Conservation (phyloP, 2,329 filamentous ascomycete species). For the Juglanconis sp. region DNA sequence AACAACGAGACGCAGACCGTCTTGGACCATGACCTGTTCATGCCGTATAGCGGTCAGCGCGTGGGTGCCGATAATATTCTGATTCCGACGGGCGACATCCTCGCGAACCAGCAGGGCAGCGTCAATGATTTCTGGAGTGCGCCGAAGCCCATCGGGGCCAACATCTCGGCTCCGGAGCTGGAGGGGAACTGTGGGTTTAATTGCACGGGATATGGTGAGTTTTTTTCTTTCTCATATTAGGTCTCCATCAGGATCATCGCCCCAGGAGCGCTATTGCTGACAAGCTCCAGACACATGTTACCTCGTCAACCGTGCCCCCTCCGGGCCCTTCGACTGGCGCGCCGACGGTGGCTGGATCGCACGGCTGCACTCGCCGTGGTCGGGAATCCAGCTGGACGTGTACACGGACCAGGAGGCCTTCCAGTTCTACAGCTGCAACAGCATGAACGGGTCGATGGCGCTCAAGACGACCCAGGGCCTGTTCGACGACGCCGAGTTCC, state of each 20-base stretch:
- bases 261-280: not conserved
- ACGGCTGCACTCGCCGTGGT: constrained; percentile 68
- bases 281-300: constrained; percentile 59
- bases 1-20: constrained; percentile 65
- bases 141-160: constrained; percentile 75
- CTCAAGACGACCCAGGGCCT: constrained; percentile 71
- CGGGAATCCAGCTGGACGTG: constrained; percentile 79
- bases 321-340: constrained; percentile 62
- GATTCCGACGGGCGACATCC: constrained; percentile 72
- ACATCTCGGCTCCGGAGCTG: constrained; percentile 60
- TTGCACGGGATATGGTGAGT: constrained; percentile 80
- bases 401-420: constrained; percentile 82
- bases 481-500: constrained; percentile 48
- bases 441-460: constrained; percentile 67
- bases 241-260: not conserved
- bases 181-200: constrained; percentile 72
- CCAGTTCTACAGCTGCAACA: constrained; percentile 83
- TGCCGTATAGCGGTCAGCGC: constrained; percentile 71
- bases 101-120: constrained; percentile 62
- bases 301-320: constrained; percentile 59
- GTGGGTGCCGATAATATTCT: constrained; percentile 68
- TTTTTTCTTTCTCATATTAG: not conserved
- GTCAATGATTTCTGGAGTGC: constrained; percentile 80
- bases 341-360: constrained; percentile 55
- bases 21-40: constrained; percentile 68